phyloP scores from a whole-genome alignment of 2,329 filamentous ascomycete species.

The Trichoderma sp. region DNA sequence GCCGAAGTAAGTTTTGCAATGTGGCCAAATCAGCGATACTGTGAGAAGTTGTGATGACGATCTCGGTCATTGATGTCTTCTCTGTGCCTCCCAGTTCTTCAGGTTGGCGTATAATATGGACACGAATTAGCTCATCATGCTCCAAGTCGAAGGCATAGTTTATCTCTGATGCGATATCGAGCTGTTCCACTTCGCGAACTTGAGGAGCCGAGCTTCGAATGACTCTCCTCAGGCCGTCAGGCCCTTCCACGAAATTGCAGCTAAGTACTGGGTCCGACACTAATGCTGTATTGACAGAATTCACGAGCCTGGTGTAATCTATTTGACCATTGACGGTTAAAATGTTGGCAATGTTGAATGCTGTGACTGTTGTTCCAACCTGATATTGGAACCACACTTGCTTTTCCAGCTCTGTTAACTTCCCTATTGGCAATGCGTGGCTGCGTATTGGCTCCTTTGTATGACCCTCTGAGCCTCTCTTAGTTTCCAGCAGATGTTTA shows the following conservation, averaged over 20 bases:
- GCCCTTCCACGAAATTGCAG: not conserved
- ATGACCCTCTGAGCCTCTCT: not conserved
- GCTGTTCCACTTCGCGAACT: not conserved
- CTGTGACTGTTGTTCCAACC: not conserved
- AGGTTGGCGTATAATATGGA: not conserved
- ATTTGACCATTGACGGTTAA: not conserved
- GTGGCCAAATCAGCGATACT: conserved; percentile 15
- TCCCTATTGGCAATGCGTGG: not conserved
- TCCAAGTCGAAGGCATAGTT: not conserved
- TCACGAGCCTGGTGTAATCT: not conserved
- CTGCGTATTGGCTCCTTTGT: no score
- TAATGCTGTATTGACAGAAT: not conserved
- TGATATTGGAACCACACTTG: conserved; percentile 19
- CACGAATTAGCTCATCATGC: not conserved
- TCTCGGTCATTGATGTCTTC: not conserved
- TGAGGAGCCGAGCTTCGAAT: not conserved
- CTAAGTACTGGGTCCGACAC: not conserved
- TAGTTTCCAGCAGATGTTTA: not conserved
- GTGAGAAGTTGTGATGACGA: conserved; percentile 14
- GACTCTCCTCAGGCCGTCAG: not conserved
- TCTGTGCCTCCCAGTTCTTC: not conserved
- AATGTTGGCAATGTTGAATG: conserved; percentile 15
- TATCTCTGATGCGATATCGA: not conserved
- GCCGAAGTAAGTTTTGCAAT: conserved; percentile 13
- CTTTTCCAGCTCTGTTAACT: conserved; percentile 6